Percentiles rank a stretch among this genome's conserved stretches.
Conservation (phyloP, 163 green algal species). For the Coccomyxa subellipsoidea region DNA sequence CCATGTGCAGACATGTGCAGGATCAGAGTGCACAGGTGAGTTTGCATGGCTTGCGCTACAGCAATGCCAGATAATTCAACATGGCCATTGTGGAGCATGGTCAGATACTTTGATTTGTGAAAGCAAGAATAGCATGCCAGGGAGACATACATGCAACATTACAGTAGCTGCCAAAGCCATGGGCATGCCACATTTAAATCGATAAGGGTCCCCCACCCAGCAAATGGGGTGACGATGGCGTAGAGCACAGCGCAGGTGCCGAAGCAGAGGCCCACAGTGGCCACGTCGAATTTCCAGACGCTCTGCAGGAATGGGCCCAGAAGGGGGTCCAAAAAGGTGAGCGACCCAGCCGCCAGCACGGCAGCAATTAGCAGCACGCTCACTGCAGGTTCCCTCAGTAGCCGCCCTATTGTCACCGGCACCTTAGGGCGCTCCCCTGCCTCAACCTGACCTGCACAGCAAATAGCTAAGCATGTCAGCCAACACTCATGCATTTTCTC, state of each 20-base stretch:
- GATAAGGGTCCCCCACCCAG: not conserved
- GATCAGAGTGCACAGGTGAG: too few species aligned
- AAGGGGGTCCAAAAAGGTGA: conserved; percentile 1
- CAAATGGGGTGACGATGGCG: not conserved
- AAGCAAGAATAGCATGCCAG: too few species aligned
- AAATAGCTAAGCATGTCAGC: too few species aligned
- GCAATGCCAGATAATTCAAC: too few species aligned
- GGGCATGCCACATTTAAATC: too few species aligned
- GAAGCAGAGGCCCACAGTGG: not conserved
- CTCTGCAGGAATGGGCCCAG: not conserved
- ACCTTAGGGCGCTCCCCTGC: not conserved
- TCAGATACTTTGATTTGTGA: too few species aligned
- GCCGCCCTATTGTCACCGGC: not conserved
- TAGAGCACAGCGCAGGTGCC: not conserved
- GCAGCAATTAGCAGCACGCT: not conserved
- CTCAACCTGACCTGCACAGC: not conserved
- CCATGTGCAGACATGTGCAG: not conserved
- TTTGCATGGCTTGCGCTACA: too few species aligned
- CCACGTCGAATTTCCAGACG: not conserved
- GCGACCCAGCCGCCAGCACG: not conserved
- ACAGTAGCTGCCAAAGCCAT: too few species aligned
- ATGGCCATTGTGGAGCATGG: too few species aligned
- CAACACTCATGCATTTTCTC: too few species aligned
- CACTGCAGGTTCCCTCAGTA: not conserved
- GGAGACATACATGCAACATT: too few species aligned